A percentile compares a stretch with the other conserved stretches of the same genome.
phyloP scores from a whole-genome alignment of 164 flowering plant genomes.

The Cinnamomum micranthum region DNA sequence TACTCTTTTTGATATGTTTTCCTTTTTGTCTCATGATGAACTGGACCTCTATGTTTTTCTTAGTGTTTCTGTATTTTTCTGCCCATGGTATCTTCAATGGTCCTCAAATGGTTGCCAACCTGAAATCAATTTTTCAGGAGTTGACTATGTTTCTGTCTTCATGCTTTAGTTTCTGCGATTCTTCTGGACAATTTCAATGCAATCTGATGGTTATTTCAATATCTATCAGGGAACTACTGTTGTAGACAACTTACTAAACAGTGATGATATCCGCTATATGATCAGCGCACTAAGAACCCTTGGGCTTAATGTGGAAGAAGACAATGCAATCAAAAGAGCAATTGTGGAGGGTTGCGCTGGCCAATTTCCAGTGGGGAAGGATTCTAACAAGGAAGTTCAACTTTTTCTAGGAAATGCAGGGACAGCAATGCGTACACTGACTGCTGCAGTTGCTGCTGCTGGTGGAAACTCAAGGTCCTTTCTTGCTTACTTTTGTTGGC shows the following conservation, averaged over 20 bases:
- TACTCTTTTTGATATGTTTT: too few relatives aligned
- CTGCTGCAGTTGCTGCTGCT: slow-evolving; percentile 94
- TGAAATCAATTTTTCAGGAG: too few relatives aligned
- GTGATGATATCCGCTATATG: slow-evolving; percentile 85
- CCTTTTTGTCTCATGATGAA: too few relatives aligned
- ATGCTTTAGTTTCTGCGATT: not conserved
- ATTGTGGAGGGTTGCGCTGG: slow-evolving; percentile 77
- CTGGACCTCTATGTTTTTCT: too few relatives aligned
- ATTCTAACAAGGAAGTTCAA: slow-evolving; percentile 52
- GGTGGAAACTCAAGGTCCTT: slow-evolving; percentile 89
- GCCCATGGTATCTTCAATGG: not conserved
- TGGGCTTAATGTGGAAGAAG: slow-evolving; percentile 63
- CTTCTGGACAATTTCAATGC: not conserved
- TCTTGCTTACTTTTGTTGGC: not conserved
- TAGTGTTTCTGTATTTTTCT: too few relatives aligned
- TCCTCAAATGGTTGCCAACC: not conserved
- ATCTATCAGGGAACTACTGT: slow-evolving; percentile 71
- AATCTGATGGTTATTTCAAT: not conserved
- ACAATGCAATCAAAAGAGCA: slow-evolving; percentile 45
- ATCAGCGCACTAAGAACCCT: slow-evolving; percentile 68
- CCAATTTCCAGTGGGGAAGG: slow-evolving; percentile 70
- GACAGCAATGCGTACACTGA: slow-evolving; percentile 96
- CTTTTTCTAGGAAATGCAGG: slow-evolving; percentile 99
- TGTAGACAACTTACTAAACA: slow-evolving; percentile 82
- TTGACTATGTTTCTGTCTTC: not conserved